Percentiles rank a stretch among this genome's conserved stretches.
phyloP scores from a whole-genome alignment of 2,329 filamentous ascomycete genomes.

The Xylaria sp. region DNA sequence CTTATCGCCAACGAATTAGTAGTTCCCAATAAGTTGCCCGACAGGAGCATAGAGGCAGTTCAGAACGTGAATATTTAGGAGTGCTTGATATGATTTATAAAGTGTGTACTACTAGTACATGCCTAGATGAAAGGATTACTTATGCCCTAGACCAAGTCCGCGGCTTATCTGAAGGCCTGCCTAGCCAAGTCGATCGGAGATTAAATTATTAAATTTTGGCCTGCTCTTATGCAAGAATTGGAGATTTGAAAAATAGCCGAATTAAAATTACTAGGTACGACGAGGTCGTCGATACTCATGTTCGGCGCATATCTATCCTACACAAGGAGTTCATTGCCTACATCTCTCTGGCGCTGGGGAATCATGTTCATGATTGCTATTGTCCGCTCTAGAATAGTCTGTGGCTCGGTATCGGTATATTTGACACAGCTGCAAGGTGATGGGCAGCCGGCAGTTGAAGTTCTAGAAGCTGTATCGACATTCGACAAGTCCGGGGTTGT shows the following conservation, averaged over 20 bases:
- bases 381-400: background rate
- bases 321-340: background rate
- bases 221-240: conserved; percentile 20
- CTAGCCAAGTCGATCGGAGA: conserved; percentile 13
- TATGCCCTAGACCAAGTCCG: background rate
- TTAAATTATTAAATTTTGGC: conserved; percentile 18
- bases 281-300: background rate
- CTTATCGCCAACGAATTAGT: too few species aligned
- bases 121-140: background rate
- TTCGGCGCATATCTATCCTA: background rate
- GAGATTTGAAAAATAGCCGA: conserved; percentile 10
- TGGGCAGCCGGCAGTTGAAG: conserved; percentile 35
- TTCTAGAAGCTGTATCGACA: conserved; percentile 38
- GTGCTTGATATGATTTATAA: background rate
- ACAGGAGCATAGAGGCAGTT: too few species aligned
- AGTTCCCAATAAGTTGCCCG: background rate
- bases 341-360: background rate
- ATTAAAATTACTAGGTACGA: conserved; percentile 3
- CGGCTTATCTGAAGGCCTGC: background rate
- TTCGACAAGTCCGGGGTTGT: conserved; percentile 29
- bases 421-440: conserved; percentile 9
- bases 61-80: too few species aligned
- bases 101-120: background rate
- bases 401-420: background rate
- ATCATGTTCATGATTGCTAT: background rate